Percentiles rank a stretch among this genome's conserved stretches.
Evolutionary conservation across 2,329 filamentous ascomycete species (phyloP).

Genomic region (Tolypocladium pustulatum): DNA sequence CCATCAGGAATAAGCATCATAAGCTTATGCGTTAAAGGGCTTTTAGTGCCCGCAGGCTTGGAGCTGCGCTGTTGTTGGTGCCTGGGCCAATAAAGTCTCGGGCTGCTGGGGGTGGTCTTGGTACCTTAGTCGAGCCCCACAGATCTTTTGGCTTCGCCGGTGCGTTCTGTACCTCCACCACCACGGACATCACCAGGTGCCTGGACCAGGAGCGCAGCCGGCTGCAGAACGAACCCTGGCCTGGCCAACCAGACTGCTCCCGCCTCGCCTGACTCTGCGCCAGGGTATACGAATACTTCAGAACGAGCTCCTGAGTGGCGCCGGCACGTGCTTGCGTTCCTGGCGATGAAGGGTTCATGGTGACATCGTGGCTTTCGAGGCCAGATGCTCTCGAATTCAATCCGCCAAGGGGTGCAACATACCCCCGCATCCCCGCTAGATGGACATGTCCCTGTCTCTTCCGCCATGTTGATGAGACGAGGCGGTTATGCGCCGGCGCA

Average conservation of each 20-base stretch:
- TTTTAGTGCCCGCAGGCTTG: not conserved
- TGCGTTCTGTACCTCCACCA: not conserved
- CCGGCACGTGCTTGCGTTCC: constrained; percentile 3
- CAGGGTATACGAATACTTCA: not conserved
- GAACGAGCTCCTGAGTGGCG: not conserved
- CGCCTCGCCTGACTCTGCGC: not conserved
- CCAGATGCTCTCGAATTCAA: not conserved
- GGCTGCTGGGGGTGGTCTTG: not conserved
- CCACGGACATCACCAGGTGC: not conserved
- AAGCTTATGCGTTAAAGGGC: not conserved
- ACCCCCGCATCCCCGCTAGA: not conserved
- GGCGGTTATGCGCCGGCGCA: not conserved
- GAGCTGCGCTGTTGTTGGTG: not conserved
- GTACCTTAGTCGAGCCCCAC: not conserved
- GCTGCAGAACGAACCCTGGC: not conserved
- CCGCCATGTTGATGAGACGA: not conserved
- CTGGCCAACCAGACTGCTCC: not conserved
- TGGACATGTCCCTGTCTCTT: not conserved
- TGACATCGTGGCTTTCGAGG: not conserved
- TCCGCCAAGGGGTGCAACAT: not conserved
- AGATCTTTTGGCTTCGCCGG: not conserved
- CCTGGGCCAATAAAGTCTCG: not conserved
- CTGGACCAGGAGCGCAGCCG: too few relatives aligned
- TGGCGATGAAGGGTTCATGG: constrained; percentile 1
- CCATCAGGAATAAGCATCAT: not conserved